Conservation (phyloP, 352 stramenopile species). For the Phytophthora sansomeana region DNA sequence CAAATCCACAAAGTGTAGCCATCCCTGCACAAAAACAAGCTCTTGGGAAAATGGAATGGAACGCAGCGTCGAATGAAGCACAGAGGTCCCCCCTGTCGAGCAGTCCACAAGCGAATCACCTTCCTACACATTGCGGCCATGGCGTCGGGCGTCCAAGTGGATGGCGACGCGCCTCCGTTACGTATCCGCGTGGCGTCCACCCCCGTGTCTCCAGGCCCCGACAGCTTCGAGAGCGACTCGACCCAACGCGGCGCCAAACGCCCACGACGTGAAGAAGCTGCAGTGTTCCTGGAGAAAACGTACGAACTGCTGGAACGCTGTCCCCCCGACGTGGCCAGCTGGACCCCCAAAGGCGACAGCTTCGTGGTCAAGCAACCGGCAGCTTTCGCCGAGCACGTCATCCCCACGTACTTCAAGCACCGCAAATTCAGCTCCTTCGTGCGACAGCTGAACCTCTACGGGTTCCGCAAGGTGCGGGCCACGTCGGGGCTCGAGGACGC, state of each 20-base stretch:
- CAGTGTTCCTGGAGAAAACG: slow-evolving; percentile 91
- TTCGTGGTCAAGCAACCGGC: slow-evolving; percentile 92
- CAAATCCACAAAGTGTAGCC: slow-evolving; percentile 19
- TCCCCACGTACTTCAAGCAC: slow-evolving; percentile 94
- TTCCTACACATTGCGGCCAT: slow-evolving; percentile 10
- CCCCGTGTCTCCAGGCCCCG: slow-evolving; percentile 36
- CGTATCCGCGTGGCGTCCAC: slow-evolving; percentile 42
- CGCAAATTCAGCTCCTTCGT: slow-evolving; percentile 94
- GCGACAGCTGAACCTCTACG: slow-evolving; percentile 94
- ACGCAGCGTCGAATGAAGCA: slow-evolving; percentile 7
- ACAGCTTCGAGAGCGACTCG: slow-evolving; percentile 22
- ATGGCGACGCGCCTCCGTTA: slow-evolving; percentile 30
- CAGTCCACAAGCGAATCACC: slow-evolving; percentile 30
- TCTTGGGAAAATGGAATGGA: slow-evolving; percentile 40
- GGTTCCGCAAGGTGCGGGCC: slow-evolving; percentile 85
- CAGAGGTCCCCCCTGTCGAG: not conserved
- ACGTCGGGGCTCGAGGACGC: slow-evolving; percentile 2
- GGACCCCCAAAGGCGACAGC: slow-evolving; percentile 78
- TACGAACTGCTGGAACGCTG: slow-evolving; percentile 91
- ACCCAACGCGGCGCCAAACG: slow-evolving; percentile 37
- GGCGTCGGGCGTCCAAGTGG: slow-evolving; percentile 26
- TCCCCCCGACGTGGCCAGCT: slow-evolving; percentile 74
- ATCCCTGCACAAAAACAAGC: slow-evolving; percentile 24
- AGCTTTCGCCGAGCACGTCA: slow-evolving; percentile 86
- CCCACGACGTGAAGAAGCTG: slow-evolving; percentile 50